phyloP scores from a whole-genome alignment of 1,284 basidiomycete species.

The Marasmius fiardii region DNA sequence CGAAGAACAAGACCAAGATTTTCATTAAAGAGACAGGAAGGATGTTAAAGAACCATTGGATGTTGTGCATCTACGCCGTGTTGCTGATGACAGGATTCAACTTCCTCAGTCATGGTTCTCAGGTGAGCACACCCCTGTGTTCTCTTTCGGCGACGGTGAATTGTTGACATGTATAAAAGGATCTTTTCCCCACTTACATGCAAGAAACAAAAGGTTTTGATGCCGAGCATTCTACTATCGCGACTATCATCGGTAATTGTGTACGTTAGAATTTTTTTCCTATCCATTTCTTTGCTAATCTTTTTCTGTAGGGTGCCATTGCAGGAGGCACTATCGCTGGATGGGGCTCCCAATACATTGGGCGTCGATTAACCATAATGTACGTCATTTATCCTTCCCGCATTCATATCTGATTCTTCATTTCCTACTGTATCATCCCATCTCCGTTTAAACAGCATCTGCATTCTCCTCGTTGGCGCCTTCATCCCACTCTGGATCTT shows the following conservation, averaged over 20 bases:
- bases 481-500: conserved; percentile 88
- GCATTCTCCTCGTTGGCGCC: conserved; percentile 55
- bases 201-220: conserved; percentile 56
- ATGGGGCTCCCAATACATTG: conserved; percentile 78
- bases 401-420: too few species aligned
- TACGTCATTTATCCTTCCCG: conserved; percentile 27
- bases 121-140: conserved; percentile 29
- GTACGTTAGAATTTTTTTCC: conserved; percentile 36
- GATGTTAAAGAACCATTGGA: conserved; percentile 87
- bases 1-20: conserved; percentile 56
- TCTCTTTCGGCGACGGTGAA: not conserved
- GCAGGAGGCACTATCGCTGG: conserved; percentile 79
- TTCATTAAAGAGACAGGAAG: conserved; percentile 70
- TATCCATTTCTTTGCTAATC: not conserved
- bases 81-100: conserved; percentile 87
- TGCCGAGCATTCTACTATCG: conserved; percentile 65
- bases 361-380: conserved; percentile 86
- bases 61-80: conserved; percentile 81
- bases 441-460: conserved; percentile 33
- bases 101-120: conserved; percentile 88
- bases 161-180: conserved; percentile 27
- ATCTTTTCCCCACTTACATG: conserved; percentile 82
- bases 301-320: conserved; percentile 11
- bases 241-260: conserved; percentile 90
- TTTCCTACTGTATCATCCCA: conserved; percentile 15